Conservation (phyloP, 169 alveolate species). For the Ichthyophthirius multifiliis region DNA sequence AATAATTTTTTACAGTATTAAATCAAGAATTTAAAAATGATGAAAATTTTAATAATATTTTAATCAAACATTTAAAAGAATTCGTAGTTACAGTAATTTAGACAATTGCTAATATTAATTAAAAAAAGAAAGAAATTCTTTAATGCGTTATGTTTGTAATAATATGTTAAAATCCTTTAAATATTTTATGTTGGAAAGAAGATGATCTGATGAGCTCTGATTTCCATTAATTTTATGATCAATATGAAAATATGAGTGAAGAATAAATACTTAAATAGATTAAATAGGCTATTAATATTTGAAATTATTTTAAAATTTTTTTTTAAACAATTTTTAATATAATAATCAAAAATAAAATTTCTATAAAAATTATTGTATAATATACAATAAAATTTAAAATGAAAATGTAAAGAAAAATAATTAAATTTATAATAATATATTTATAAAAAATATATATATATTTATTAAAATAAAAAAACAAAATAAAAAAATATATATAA, state of each 20-base stretch:
- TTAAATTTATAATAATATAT: no score
- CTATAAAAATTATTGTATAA: no score
- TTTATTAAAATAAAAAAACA: no score
- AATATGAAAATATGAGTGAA: slow-evolving; percentile 25
- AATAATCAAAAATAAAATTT: no score
- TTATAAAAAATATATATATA: no score
- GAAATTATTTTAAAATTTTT: no score
- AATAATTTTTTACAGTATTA: neutral
- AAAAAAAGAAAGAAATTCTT: slow-evolving; percentile 20
- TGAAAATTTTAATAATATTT: slow-evolving; percentile 9
- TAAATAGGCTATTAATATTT: no score
- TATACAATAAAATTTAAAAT: no score
- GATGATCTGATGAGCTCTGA: neutral
- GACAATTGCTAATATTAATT: neutral
- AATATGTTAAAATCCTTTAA: slow-evolving; percentile 23
- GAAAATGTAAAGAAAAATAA: no score
- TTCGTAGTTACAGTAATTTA: neutral
- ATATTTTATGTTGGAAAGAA: neutral
- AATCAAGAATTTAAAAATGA: slow-evolving; percentile 6
- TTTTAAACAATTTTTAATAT: no score
- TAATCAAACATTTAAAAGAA: neutral
- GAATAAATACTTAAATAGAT: slow-evolving; percentile 1
- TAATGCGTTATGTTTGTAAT: slow-evolving; percentile 5
- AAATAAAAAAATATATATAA: no score
- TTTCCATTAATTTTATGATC: slow-evolving; percentile 40